A percentile compares a stretch with the other conserved stretches of the same genome.
Evolutionary conservation across 2,329 filamentous ascomycete species (phyloP).

Genomic region (Pseudogymnoascus sp.): DNA sequence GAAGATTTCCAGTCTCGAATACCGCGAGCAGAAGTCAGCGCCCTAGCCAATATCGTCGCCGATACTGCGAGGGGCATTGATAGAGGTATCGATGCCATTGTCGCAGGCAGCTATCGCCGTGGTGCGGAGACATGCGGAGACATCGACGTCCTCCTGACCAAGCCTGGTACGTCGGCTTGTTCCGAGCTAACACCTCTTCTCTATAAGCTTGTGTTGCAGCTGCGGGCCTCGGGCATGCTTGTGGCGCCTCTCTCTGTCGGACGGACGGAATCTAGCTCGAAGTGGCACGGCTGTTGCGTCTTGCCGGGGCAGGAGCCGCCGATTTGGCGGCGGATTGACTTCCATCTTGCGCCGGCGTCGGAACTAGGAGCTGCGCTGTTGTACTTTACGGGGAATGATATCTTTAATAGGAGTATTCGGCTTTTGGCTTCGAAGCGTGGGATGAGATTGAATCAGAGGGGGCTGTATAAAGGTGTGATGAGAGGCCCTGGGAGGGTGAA

Average conservation of each 20-base stretch:
- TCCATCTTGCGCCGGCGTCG: conserved; percentile 72
- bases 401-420: conserved; percentile 84
- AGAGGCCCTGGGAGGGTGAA: conserved; percentile 51
- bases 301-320: conserved; percentile 47
- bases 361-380: conserved; percentile 79
- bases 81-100: conserved; percentile 57
- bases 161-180: conserved; percentile 46
- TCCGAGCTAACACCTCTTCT: conserved; percentile 57
- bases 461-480: conserved; percentile 67
- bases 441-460: conserved; percentile 79
- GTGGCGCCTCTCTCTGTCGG: conserved; percentile 60
- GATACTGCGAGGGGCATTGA: conserved; percentile 55
- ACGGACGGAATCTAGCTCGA: conserved; percentile 50
- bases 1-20: conserved; percentile 74
- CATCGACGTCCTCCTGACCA: conserved; percentile 79
- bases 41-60: conserved; percentile 60
- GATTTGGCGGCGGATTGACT: conserved; percentile 75
- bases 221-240: conserved; percentile 60
- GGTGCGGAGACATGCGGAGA: conserved; percentile 70
- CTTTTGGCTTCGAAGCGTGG: conserved; percentile 72
- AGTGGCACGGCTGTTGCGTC: conserved; percentile 83
- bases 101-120: conserved; percentile 80
- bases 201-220: conserved; percentile 52
- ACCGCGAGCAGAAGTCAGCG: conserved; percentile 66
- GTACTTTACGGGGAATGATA: conserved; percentile 95